Evolutionary conservation across 2,329 filamentous ascomycete genomes (phyloP).

Genomic region (Penicillium aurantiogriseum): DNA sequence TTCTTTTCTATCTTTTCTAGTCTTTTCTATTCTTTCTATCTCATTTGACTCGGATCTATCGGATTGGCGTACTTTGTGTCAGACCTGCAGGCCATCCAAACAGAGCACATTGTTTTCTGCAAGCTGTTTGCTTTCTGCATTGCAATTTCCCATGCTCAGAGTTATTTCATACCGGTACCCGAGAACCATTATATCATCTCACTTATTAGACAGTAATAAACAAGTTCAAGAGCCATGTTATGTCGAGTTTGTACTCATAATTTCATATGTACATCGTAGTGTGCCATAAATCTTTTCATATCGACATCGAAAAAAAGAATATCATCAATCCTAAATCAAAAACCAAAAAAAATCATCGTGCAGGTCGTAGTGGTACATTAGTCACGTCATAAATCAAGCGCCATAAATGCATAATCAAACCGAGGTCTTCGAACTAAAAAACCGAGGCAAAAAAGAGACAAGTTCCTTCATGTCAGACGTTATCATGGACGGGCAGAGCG

Average conservation of each 20-base stretch:
- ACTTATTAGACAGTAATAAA: background rate
- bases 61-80: background rate
- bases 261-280: slow-evolving; percentile 10
- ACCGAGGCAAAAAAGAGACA: background rate
- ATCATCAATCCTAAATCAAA: slow-evolving; percentile 12
- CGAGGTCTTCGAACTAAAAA: background rate
- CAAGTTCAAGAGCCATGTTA: background rate
- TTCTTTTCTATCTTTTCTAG: background rate
- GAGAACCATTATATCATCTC: slow-evolving; percentile 5
- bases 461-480: background rate
- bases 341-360: slow-evolving; percentile 7
- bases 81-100: slow-evolving; percentile 10
- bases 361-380: slow-evolving; percentile 25
- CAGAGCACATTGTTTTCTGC: slow-evolving; percentile 22
- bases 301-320: slow-evolving; percentile 13
- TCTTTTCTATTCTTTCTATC: background rate
- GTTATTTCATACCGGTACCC: slow-evolving; percentile 11
- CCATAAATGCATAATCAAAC: slow-evolving; percentile 20
- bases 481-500: slow-evolving; percentile 30
- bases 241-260: slow-evolving; percentile 6
- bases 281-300: slow-evolving; percentile 6
- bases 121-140: slow-evolving; percentile 16
- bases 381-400: slow-evolving; percentile 19
- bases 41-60: background rate
- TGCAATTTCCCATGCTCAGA: background rate